phyloP scores from a whole-genome alignment of 2,329 filamentous ascomycete species.

The Arthroderma sp. region DNA sequence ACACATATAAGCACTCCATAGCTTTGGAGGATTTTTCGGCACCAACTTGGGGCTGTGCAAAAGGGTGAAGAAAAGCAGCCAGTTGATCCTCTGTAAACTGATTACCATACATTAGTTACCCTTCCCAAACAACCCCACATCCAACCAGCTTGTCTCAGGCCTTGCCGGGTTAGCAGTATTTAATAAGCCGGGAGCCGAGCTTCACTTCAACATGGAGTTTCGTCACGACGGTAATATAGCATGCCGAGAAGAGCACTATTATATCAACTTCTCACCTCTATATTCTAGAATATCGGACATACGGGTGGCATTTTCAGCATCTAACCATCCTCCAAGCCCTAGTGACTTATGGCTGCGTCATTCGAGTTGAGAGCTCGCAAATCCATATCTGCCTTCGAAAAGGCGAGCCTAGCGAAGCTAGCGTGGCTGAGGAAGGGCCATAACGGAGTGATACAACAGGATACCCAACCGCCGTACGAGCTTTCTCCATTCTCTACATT shows the following conservation, averaged over 20 bases:
- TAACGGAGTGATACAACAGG: not conserved
- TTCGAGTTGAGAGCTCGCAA: constrained; percentile 13
- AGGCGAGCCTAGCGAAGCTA: constrained; percentile 8
- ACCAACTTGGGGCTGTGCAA: not conserved
- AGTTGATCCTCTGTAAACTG: not conserved
- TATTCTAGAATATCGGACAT: not conserved
- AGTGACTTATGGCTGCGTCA: constrained; percentile 8
- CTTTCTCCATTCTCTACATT: not conserved
- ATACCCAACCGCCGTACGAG: constrained; percentile 3
- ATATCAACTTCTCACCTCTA: not conserved
- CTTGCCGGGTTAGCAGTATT: not conserved
- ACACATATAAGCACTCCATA: too few relatives aligned
- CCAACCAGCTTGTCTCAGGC: constrained; percentile 1
- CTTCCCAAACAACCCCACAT: not conserved
- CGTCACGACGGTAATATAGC: not conserved
- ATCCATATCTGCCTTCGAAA: constrained; percentile 13
- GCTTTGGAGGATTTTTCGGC: not conserved
- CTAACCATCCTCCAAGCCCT: not conserved
- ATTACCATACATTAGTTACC: not conserved
- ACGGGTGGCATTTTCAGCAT: not conserved
- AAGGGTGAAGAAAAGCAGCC: not conserved
- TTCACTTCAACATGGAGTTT: not conserved
- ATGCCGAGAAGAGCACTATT: not conserved
- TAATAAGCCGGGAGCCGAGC: not conserved
- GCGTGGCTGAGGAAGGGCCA: not conserved